Evolutionary conservation across 2,329 filamentous ascomycete genomes (phyloP).

Genomic region (Colletotrichum sp.): DNA sequence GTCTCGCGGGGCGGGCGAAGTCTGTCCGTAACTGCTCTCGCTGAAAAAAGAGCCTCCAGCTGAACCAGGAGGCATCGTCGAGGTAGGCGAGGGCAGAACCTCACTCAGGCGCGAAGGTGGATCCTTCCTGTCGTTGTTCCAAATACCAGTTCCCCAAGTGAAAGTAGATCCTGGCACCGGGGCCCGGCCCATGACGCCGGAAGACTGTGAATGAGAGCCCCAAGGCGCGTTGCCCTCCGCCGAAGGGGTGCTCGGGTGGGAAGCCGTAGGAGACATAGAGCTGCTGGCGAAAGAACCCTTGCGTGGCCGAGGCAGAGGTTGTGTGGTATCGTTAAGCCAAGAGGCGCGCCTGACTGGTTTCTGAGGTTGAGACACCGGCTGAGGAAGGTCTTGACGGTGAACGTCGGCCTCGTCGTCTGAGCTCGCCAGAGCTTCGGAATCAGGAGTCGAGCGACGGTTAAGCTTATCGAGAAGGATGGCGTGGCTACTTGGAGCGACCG

Average conservation of each 20-base stretch:
- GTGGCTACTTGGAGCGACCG: slow-evolving; percentile 61
- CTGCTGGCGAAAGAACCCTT: slow-evolving; percentile 79
- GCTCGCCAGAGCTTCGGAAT: slow-evolving; percentile 91
- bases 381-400: slow-evolving; percentile 58
- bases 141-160: slow-evolving; percentile 81
- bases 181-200: slow-evolving; percentile 51
- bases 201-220: slow-evolving; percentile 57
- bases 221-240: slow-evolving; percentile 62
- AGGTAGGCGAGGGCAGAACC: slow-evolving; percentile 77
- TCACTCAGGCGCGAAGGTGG: slow-evolving; percentile 76
- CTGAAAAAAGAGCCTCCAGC: slow-evolving; percentile 53
- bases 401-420: slow-evolving; percentile 90
- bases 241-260: slow-evolving; percentile 78
- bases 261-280: slow-evolving; percentile 79
- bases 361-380: slow-evolving; percentile 52
- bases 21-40: slow-evolving; percentile 51
- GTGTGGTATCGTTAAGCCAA: slow-evolving; percentile 85
- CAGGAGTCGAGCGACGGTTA: slow-evolving; percentile 84
- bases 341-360: slow-evolving; percentile 77
- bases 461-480: slow-evolving; percentile 76
- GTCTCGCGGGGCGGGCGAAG: slow-evolving; percentile 57
- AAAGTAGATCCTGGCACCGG: slow-evolving; percentile 56
- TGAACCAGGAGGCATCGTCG: slow-evolving; percentile 54
- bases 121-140: slow-evolving; percentile 81
- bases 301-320: slow-evolving; percentile 65